Evolutionary conservation across 257 asterid species (phyloP).

Genomic region (Fraxinus quadrangulata): DNA sequence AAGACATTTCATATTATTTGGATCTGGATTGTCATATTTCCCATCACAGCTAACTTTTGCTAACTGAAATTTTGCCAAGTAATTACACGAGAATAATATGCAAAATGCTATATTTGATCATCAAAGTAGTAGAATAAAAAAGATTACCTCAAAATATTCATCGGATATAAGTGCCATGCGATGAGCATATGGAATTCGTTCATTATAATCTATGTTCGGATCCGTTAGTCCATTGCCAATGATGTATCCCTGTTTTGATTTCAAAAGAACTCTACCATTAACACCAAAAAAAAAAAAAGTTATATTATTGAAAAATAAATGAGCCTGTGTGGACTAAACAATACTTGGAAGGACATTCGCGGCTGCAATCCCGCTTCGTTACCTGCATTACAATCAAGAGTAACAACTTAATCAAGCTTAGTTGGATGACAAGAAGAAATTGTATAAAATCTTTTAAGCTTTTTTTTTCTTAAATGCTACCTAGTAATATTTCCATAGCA

Average conservation of each 20-base stretch:
- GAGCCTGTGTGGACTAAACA: not conserved
- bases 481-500: constrained; percentile 44
- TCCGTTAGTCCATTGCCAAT: constrained; percentile 38
- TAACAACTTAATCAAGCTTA: not conserved
- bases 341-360: constrained; percentile 39
- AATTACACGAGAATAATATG: too few relatives aligned
- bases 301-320: not conserved
- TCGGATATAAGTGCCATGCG: constrained; percentile 53
- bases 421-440: not conserved
- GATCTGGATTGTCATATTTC: constrained; percentile 37
- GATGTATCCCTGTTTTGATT: constrained; percentile 42
- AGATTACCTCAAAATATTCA: constrained; percentile 40
- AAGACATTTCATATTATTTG: constrained; percentile 34
- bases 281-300: not conserved
- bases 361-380: constrained; percentile 52
- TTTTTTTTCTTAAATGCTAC: constrained; percentile 7
- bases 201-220: constrained; percentile 21
- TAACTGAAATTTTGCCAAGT: constrained; percentile 21
- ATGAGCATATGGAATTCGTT: constrained; percentile 46
- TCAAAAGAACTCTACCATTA: not conserved
- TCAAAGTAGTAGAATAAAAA: not conserved
- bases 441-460: not conserved
- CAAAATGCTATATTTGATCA: not conserved
- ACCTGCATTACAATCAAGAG: constrained; percentile 28
- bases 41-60: constrained; percentile 50